A percentile compares a stretch with the other conserved stretches of the same genome.
Evolutionary conservation across 176 grass and related monocot species (phyloP).

Genomic region (Raddia guianensis): DNA sequence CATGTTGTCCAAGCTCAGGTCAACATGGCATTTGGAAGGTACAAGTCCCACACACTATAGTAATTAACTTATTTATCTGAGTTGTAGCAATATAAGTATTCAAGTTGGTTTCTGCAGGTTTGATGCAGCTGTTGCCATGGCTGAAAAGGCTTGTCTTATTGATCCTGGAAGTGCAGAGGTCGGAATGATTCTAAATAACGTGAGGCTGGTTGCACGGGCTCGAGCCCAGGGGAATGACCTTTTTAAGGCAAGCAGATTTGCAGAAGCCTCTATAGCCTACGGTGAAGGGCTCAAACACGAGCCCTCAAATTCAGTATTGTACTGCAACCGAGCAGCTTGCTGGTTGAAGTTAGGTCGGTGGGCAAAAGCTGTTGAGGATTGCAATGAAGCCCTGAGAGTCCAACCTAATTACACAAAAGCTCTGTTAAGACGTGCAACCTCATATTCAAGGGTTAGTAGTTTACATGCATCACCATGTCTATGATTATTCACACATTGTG

Average conservation of each 20-base stretch:
- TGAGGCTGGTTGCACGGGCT: conserved; percentile 49
- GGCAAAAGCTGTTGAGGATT: conserved; percentile 65
- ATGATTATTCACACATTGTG: background rate
- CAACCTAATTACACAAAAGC: conserved; percentile 68
- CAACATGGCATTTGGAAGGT: conserved; percentile 86
- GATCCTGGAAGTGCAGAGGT: conserved; percentile 55
- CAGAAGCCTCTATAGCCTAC: conserved; percentile 54
- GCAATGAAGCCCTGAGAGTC: conserved; percentile 61
- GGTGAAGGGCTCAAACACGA: conserved; percentile 71
- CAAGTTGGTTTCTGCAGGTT: conserved; percentile 55
- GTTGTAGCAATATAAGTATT: background rate
- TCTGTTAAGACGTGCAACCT: conserved; percentile 63
- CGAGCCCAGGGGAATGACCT: conserved; percentile 57
- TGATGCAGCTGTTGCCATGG: conserved; percentile 53
- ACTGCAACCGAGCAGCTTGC: conserved; percentile 74
- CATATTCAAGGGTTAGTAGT: conserved; percentile 56
- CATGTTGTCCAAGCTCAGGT: conserved; percentile 71
- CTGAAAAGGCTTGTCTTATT: conserved; percentile 59
- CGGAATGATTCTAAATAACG: conserved; percentile 43
- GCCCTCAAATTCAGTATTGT: conserved; percentile 53
- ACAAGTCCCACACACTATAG: background rate
- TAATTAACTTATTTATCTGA: background rate
- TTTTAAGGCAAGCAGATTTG: conserved; percentile 56
- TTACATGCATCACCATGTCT: background rate
- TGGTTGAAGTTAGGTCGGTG: conserved; percentile 59